Percentiles rank a stretch among this genome's conserved stretches.
Evolutionary conservation across 345 rosid species (phyloP).

Genomic region (Melastoma malabathricum): DNA sequence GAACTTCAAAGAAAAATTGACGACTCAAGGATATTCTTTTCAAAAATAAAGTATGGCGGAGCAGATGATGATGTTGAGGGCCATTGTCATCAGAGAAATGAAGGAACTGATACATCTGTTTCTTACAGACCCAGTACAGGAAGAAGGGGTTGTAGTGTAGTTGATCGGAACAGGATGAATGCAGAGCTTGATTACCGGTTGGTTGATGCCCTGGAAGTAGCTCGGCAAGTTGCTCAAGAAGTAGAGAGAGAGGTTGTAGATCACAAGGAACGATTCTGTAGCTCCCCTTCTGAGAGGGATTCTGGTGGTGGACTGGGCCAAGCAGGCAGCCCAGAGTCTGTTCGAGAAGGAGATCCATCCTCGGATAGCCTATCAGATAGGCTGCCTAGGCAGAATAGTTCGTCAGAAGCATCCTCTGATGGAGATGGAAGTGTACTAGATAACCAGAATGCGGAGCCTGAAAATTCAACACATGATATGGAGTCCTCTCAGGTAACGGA

Average conservation of each 20-base stretch:
- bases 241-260: conserved; percentile 74
- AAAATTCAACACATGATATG: conserved; percentile 29
- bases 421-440: conserved; percentile 21
- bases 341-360: conserved; percentile 14
- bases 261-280: conserved; percentile 43
- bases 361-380: conserved; percentile 23
- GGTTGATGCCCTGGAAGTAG: conserved; percentile 83
- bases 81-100: too few relatives aligned
- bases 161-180: conserved; percentile 33
- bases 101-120: conserved; percentile 23
- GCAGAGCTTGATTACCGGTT: conserved; percentile 59
- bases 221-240: conserved; percentile 86
- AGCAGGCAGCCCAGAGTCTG: conserved; percentile 36
- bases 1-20: conserved; percentile 22
- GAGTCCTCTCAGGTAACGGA: conserved; percentile 45
- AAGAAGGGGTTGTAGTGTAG: conserved; percentile 24
- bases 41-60: conserved; percentile 24
- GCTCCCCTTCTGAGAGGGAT: conserved; percentile 45
- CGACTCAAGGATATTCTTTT: conserved; percentile 14
- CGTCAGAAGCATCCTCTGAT: conserved; percentile 22
- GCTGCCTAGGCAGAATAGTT: conserved; percentile 24
- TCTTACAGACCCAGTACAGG: conserved; percentile 21
- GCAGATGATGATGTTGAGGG: conserved; percentile 23
- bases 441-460: conserved; percentile 19
- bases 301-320: conserved; percentile 29